Conservation (phyloP, 1,139 yeast genomes). For the Geotrichum bryndzae region DNA sequence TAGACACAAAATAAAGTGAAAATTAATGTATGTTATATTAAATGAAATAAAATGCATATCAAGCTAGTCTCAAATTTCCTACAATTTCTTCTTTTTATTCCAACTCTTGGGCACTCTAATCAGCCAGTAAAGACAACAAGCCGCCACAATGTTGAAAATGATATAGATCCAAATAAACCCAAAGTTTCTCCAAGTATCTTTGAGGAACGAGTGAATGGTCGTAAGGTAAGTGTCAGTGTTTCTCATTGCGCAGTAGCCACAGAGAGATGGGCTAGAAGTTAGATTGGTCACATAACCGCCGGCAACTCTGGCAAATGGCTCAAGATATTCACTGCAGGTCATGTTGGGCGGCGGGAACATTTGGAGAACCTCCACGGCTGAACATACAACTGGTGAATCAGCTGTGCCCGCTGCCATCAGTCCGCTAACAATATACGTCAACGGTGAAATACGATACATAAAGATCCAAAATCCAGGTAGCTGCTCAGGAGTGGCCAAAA, state of each 20-base stretch:
- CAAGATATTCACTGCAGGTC: slow-evolving; percentile 54
- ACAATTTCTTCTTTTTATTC: slow-evolving; percentile 1
- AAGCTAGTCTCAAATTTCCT: neutral
- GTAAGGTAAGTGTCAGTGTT: slow-evolving; percentile 51
- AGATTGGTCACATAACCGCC: slow-evolving; percentile 55
- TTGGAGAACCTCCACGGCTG: slow-evolving; percentile 44
- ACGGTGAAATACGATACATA: slow-evolving; percentile 67
- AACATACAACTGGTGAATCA: slow-evolving; percentile 51
- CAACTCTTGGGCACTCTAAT: slow-evolving; percentile 60
- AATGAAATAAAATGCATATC: too few relatives aligned
- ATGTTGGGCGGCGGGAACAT: slow-evolving; percentile 54
- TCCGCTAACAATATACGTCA: slow-evolving; percentile 59
- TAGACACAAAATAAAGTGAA: neutral
- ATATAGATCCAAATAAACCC: slow-evolving; percentile 51
- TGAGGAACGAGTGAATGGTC: slow-evolving; percentile 42
- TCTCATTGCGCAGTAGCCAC: slow-evolving; percentile 53
- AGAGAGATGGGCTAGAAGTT: slow-evolving; percentile 44
- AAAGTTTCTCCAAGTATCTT: slow-evolving; percentile 53
- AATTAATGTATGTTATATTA: too few relatives aligned
- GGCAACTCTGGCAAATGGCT: slow-evolving; percentile 35
- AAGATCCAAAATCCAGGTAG: slow-evolving; percentile 63
- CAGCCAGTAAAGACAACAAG: slow-evolving; percentile 60
- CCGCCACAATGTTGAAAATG: slow-evolving; percentile 46
- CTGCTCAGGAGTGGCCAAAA: slow-evolving; percentile 51
- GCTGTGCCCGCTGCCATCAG: slow-evolving; percentile 50